Conservation (phyloP, 2,329 filamentous ascomycete species). For the Paracamarosporium sp. region DNA sequence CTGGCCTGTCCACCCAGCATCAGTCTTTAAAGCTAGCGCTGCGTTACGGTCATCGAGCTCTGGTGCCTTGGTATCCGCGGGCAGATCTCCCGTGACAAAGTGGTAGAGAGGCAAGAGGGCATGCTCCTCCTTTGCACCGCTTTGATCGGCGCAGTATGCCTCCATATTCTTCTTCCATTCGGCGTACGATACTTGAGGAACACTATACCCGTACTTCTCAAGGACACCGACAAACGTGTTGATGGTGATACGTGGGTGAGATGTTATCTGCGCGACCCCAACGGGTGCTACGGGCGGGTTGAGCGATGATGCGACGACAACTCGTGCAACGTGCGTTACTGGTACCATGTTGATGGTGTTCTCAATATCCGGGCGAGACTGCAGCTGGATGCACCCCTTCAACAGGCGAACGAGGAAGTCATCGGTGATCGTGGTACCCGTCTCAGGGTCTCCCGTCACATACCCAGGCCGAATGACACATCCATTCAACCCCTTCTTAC, state of each 20-base stretch:
- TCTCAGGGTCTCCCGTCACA: slow-evolving; percentile 74
- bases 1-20: slow-evolving; percentile 65
- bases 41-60: slow-evolving; percentile 79
- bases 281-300: slow-evolving; percentile 63
- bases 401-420: slow-evolving; percentile 88
- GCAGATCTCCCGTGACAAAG: slow-evolving; percentile 74
- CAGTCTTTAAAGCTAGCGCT: slow-evolving; percentile 66
- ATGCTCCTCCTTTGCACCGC: slow-evolving; percentile 69
- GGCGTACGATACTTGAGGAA: slow-evolving; percentile 70
- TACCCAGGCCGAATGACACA: slow-evolving; percentile 85
- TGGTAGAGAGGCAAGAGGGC: slow-evolving; percentile 75
- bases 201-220: slow-evolving; percentile 74
- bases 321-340: slow-evolving; percentile 80
- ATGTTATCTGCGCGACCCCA: slow-evolving; percentile 78
- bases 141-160: slow-evolving; percentile 65
- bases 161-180: slow-evolving; percentile 74
- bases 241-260: slow-evolving; percentile 78
- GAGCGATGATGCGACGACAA: slow-evolving; percentile 77
- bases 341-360: slow-evolving; percentile 93
- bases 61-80: slow-evolving; percentile 71
- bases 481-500: slow-evolving; percentile 75
- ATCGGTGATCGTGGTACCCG: slow-evolving; percentile 77
- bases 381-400: slow-evolving; percentile 86
- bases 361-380: slow-evolving; percentile 73
- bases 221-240: slow-evolving; percentile 77